Conservation (phyloP, 805 yeast genomes). For the Saturnispora gosingensis region DNA sequence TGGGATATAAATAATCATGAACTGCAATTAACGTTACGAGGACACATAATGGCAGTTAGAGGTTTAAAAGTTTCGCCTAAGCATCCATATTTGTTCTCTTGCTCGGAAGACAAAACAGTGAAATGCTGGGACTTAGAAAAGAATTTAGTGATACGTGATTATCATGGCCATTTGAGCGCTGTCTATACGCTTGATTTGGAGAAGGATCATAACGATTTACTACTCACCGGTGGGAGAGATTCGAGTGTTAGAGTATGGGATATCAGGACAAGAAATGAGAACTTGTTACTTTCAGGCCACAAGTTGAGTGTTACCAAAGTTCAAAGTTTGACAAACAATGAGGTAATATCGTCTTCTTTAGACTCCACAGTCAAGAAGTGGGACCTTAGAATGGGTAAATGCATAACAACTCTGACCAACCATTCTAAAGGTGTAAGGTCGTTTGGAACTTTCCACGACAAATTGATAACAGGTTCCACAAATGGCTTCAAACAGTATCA, state of each 20-base stretch:
- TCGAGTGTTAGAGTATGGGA: slow-evolving; percentile 89
- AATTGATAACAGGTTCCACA: slow-evolving; percentile 70
- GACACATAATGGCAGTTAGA: slow-evolving; percentile 85
- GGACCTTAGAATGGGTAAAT: slow-evolving; percentile 78
- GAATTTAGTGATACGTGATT: slow-evolving; percentile 72
- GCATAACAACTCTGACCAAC: slow-evolving; percentile 66
- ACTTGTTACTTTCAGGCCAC: slow-evolving; percentile 77
- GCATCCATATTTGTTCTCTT: slow-evolving; percentile 84
- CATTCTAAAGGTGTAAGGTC: slow-evolving; percentile 78
- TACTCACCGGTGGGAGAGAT: slow-evolving; percentile 87
- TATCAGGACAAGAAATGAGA: slow-evolving; percentile 66
- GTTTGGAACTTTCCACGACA: slow-evolving; percentile 53
- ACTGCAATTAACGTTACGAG: slow-evolving; percentile 69
- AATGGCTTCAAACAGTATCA: slow-evolving; percentile 80
- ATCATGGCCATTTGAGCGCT: slow-evolving; percentile 91
- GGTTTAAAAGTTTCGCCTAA: slow-evolving; percentile 61
- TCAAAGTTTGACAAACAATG: slow-evolving; percentile 70
- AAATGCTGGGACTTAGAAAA: slow-evolving; percentile 95
- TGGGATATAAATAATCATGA: slow-evolving; percentile 79
- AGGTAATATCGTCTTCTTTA: slow-evolving; percentile 70
- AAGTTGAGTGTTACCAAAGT: slow-evolving; percentile 65
- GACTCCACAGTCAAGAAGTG: slow-evolving; percentile 83
- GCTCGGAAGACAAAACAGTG: slow-evolving; percentile 87
- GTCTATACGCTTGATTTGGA: slow-evolving; percentile 65
- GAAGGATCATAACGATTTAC: slow-evolving; percentile 79